Evolutionary conservation across 2,329 filamentous ascomycete species (phyloP), one percentile per base, ranked within the genome.

Genomic region (Coniochaeta hoffmannii): DNA sequence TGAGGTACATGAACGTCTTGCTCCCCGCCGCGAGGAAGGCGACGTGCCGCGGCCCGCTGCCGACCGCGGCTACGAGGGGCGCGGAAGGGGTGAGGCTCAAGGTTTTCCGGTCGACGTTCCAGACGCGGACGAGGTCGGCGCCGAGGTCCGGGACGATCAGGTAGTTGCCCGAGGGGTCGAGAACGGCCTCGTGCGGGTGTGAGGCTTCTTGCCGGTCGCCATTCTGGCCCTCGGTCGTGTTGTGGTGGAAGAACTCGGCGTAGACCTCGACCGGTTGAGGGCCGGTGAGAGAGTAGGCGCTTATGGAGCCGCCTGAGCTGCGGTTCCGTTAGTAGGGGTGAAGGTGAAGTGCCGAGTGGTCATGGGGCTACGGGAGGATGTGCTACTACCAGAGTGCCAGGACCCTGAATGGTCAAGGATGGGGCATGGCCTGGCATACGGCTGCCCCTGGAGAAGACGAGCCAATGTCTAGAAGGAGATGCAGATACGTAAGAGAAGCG

Each of bases 131-230:
- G 7, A 82, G 63, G 62, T 89, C 87, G 56, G 79, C 76, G 38
- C 86, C 83, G 5, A 91, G 75, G 61, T 89, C 87, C 1, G 86
- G 85, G 9, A 83, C 77, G 9, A 88, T 63, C 28, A 88, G 62
- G 66, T 80, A 89, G n/a, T 73, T 63, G 6, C 78, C 80, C 2
- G 81, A 86, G 7, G 86, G 86, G 65, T 89, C 86, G 32, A 86
- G 65, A 53, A 87, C 66, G n/a, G 80, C 77, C 64, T 86, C 71
- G 68, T 89, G 86, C 17, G 85, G 84, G 64, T 86, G 83, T 2
- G 85, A 73, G 7, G 76, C 72, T 41, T 80, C 73, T 68, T 88
- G 82, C 53, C 80, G 78, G 5, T 69, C n/a, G 10, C 15, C 65
- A 1, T 71, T 65, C 54, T 71, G 65, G 32, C 72, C 63, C 1